These are phyloP conservation scores for Halophytophthora polymorphica DNA, from an alignment of 352 stramenopile genomes.

Conservation along the genomic window DNA sequence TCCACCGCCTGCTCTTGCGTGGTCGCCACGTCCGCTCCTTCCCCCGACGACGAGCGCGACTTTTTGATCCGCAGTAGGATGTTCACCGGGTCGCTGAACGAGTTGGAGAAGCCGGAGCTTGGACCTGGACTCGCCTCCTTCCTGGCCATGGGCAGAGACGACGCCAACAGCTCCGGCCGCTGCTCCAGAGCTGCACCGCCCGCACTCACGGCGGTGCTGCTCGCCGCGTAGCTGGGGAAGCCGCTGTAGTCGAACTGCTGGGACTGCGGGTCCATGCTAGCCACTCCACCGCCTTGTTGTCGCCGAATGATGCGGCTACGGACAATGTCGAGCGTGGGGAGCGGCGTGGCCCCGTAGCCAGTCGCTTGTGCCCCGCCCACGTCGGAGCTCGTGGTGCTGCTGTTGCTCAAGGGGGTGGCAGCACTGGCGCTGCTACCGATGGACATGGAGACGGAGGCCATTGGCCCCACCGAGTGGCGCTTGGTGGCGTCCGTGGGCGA, in stretches of 20 bases:
- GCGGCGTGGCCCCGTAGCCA: conserved; percentile 13
- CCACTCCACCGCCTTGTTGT: conserved; percentile 23
- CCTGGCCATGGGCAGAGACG: conserved; percentile 16
- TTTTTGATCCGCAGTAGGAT: conserved; percentile 78
- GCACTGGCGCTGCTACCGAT: conserved; percentile 6
- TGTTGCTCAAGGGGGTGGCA: conserved; percentile 18
- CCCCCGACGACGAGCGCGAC: conserved; percentile 35
- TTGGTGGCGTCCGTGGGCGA: conserved; percentile 18
- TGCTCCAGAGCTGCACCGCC: conserved; percentile 16
- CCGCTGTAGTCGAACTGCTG: conserved; percentile 26
- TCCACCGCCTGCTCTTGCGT: conserved; percentile 34
- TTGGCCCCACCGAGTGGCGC: conserved; percentile 11
- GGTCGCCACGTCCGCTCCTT: conserved; percentile 25
- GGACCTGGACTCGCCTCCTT: conserved; percentile 17
- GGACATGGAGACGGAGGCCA: conserved; percentile 9
- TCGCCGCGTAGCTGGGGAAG: conserved; percentile 20
- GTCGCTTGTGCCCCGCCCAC: conserved; percentile 5
- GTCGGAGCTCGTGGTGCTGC: conserved; percentile 19
- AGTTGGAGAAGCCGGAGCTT: conserved; percentile 42
- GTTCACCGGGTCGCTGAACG: conserved; percentile 73
- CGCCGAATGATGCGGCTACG: conserved; percentile 60
- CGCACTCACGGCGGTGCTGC: conserved; percentile 11
- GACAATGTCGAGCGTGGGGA: conserved; percentile 65
- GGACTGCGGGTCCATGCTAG: conserved; percentile 21
- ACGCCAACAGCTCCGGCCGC: conserved; percentile 19